Percentiles rank a stretch among this genome's conserved stretches.
These are phyloP conservation scores for Exophiala dermatitidis DNA, from an alignment of 2,329 filamentous ascomycete genomes.

Conservation along the genomic window DNA sequence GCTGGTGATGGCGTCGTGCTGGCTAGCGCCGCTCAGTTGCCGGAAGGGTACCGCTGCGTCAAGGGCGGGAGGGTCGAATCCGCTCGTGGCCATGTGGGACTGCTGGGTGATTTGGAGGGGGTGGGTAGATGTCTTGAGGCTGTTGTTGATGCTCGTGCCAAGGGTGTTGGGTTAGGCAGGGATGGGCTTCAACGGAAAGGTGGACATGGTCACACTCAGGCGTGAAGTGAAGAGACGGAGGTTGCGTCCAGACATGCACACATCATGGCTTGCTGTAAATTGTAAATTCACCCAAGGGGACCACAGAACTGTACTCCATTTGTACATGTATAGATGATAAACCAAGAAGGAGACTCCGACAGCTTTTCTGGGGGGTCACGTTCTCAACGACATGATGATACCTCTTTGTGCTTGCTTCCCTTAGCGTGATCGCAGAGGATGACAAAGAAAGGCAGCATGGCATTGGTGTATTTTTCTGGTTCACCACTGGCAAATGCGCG, in stretches of 20 bases:
- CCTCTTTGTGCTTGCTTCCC: no score
- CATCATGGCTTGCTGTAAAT: no score
- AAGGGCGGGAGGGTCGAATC: conserved; percentile 68
- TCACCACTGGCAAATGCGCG: no score
- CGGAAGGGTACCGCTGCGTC: conserved; percentile 67
- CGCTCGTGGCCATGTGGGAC: conserved; percentile 77
- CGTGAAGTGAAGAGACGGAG: background rate
- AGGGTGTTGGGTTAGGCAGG: conserved; percentile 62
- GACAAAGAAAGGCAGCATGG: no score
- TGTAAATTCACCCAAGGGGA: no score
- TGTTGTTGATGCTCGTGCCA: conserved; percentile 58
- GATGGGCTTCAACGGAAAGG: conserved; percentile 1
- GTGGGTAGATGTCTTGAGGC: conserved; percentile 68
- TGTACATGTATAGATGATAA: no score
- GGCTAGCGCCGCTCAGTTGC: conserved; percentile 76
- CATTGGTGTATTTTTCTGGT: no score
- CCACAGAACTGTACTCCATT: no score
- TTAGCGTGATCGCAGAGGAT: no score
- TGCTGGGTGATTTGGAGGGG: conserved; percentile 76
- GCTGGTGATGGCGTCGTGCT: conserved; percentile 85
- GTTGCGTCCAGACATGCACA: background rate
- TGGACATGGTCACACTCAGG: background rate
- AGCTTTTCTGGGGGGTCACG: no score
- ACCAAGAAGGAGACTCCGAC: no score
- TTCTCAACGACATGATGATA: no score